phyloP scores from a whole-genome alignment of 139 green algal species.

The Axilococcus clingmanii region DNA sequence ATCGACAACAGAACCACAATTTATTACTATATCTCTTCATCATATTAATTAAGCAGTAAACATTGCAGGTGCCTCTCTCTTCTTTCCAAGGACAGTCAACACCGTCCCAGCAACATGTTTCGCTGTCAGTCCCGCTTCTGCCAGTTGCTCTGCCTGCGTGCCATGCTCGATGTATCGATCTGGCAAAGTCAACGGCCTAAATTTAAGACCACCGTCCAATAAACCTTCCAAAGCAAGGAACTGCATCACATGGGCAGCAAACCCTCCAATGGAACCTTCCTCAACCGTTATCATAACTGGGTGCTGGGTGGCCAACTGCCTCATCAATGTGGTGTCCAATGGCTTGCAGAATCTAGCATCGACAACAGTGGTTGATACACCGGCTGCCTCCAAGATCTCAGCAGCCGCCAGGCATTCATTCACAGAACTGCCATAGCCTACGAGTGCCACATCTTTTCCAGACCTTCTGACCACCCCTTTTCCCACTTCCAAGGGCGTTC shows the following conservation, averaged over 20 bases:
- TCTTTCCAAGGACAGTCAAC: conserved; percentile 61
- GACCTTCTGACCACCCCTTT: conserved; percentile 72
- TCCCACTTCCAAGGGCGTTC: conserved; percentile 74
- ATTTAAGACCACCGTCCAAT: conserved; percentile 87
- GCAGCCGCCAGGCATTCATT: conserved; percentile 80
- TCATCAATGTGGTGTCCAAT: conserved; percentile 76
- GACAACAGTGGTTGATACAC: conserved; percentile 79
- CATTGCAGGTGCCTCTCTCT: conserved; percentile 3
- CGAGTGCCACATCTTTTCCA: conserved; percentile 81
- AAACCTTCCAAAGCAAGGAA: conserved; percentile 83
- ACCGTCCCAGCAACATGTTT: conserved; percentile 82
- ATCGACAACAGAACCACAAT: background rate
- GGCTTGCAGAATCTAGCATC: conserved; percentile 99
- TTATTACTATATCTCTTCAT: background rate
- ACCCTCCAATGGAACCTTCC: conserved; percentile 94
- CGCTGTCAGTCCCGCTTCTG: conserved; percentile 76
- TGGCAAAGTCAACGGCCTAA: conserved; percentile 90
- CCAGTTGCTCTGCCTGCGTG: conserved; percentile 74
- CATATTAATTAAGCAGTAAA: background rate
- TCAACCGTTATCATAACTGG: conserved; percentile 90
- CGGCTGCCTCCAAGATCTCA: conserved; percentile 64
- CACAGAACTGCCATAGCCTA: conserved; percentile 84
- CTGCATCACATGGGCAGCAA: conserved; percentile 88
- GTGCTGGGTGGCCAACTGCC: conserved; percentile 69
- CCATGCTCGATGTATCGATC: conserved; percentile 92